Conservation (phyloP, 1,284 basidiomycete species). For the Irpex rosettiformis region DNA sequence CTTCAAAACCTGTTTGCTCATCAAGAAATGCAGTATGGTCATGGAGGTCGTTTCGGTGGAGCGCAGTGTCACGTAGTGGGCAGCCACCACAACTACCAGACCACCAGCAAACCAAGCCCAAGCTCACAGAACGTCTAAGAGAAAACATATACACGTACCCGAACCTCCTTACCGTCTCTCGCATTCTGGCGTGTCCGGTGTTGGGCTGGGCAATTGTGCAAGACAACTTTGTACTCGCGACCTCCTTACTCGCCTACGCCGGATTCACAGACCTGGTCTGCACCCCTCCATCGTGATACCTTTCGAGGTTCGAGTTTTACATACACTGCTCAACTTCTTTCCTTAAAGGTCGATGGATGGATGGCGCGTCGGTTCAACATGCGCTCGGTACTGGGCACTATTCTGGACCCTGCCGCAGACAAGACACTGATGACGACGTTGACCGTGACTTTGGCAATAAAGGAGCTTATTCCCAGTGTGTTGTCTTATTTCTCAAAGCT, state of each 20-base stretch:
- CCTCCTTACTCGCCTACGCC: slow-evolving; percentile 82
- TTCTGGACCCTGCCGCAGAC: slow-evolving; percentile 96
- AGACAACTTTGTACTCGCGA: slow-evolving; percentile 78
- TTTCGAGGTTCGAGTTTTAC: slow-evolving; percentile 11
- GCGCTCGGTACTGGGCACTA: slow-evolving; percentile 87
- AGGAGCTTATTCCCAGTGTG: slow-evolving; percentile 80
- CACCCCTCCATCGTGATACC: slow-evolving; percentile 15
- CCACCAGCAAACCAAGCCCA: not conserved
- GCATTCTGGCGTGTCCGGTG: slow-evolving; percentile 86
- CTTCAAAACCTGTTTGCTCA: not conserved
- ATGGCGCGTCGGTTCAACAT: slow-evolving; percentile 79
- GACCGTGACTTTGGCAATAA: slow-evolving; percentile 82
- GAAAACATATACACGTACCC: slow-evolving; percentile 97
- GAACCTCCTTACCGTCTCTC: slow-evolving; percentile 85
- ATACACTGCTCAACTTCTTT: slow-evolving; percentile 5
- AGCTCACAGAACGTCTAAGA: slow-evolving; percentile 30
- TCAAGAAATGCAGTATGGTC: not conserved
- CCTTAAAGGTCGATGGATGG: slow-evolving; percentile 12
- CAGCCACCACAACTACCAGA: slow-evolving; percentile 1
- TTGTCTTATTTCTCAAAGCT: slow-evolving; percentile 19
- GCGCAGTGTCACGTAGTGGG: not conserved
- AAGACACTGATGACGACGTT: slow-evolving; percentile 96
- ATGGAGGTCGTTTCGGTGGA: not conserved
- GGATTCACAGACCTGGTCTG: slow-evolving; percentile 88
- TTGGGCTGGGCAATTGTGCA: slow-evolving; percentile 92